Base-by-base conservation (phyloP, 306 rosid species). In the Cotoneaster glaucophyllus region DNA sequence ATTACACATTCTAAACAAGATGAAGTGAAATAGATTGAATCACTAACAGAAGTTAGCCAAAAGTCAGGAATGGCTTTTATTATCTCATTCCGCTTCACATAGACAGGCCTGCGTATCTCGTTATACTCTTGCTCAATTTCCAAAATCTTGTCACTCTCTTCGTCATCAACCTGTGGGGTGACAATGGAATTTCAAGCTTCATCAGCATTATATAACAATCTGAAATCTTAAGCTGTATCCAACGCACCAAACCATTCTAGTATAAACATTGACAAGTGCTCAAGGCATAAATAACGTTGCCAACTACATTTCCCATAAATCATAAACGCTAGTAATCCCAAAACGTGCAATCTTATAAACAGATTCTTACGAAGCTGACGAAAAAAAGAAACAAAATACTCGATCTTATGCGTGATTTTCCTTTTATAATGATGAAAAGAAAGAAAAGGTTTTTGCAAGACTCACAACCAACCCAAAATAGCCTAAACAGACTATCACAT, bases 31-130 rank as follows among this genome's bases (percentile, higher is more conserved):
- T n/a, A 12, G 5, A 11, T 28, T 10, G 59, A n/a, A 79, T 74
- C 68, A 88, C 98, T 85, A 64, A 91, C 98, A 69, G 97, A 93
- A 81, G 96, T 94, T 59, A 87, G 54, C 97, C 96, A 93, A 79
- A 93, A 90, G 83, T 93, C 92, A n/a, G 96, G 94, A 83, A 93
- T 93, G 62, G 85, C 56, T 77, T 88, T 87, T 85, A 90, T 86
- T 29, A 93, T 79, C 12, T 88, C 93, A 52, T 81, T 86, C 77
- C 97, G 87, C 77, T 69, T 87, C 78, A 81, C 73, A 64, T 90
- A 93, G 63, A 86, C 80, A 6, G 96, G 96, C 81, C 86, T 80
- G 76, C 96, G 87, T 74, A 85, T 79, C 84, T 88, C 96, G 67
- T 88, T 90, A 67, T 84, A 93, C 82, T 84, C 86, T 75, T 88